phyloP scores from a whole-genome alignment of 805 yeast species.

The Torulaspora microellipsoides region DNA sequence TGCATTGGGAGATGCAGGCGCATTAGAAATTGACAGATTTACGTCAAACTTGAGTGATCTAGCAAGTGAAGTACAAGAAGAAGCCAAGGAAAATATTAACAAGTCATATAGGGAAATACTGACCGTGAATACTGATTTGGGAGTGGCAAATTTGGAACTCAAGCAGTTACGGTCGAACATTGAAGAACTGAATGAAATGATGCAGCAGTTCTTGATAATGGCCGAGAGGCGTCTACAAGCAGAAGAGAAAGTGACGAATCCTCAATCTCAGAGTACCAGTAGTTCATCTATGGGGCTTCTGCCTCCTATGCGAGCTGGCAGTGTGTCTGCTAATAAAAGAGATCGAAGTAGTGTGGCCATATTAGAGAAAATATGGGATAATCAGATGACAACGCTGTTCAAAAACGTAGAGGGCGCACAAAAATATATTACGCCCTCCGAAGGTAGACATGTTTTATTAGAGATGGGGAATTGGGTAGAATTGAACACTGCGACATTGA shows the following conservation, averaged over 20 bases:
- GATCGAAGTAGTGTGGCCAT: constrained; percentile 69
- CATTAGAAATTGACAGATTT: constrained; percentile 67
- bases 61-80: constrained; percentile 47
- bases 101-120: constrained; percentile 60
- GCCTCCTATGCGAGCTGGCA: constrained; percentile 21
- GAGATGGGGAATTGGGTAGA: constrained; percentile 87
- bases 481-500: constrained; percentile 78
- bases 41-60: constrained; percentile 49
- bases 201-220: constrained; percentile 53
- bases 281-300: constrained; percentile 17
- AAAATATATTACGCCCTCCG: constrained; percentile 63
- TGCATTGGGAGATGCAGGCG: constrained; percentile 60
- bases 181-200: constrained; percentile 53
- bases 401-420: constrained; percentile 90
- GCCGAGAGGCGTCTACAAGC: constrained; percentile 54
- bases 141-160: constrained; percentile 60
- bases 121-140: constrained; percentile 55
- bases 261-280: constrained; percentile 5
- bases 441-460: constrained; percentile 74
- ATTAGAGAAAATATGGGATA: constrained; percentile 77
- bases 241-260: constrained; percentile 34
- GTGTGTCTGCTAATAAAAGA: constrained; percentile 22
- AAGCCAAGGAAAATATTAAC: constrained; percentile 54
- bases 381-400: constrained; percentile 62
- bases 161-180: constrained; percentile 57